Base-by-base conservation (phyloP, 177 flowering plant species). In the Vitis hybrid region DNA sequence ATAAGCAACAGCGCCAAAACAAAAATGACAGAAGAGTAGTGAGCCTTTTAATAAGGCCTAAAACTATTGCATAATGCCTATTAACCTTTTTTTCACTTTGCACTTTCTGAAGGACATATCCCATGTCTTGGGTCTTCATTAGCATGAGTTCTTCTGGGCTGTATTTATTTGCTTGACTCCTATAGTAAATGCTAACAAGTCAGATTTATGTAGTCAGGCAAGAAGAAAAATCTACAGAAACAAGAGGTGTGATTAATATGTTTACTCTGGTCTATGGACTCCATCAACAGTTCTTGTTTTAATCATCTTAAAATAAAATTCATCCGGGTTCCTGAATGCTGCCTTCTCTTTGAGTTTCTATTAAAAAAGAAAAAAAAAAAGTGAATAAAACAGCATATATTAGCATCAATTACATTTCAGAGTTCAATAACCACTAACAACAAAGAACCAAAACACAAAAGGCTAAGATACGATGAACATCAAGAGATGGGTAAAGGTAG, bases 41-140 rank as follows among this genome's bases (percentile, higher is more conserved):
- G 45, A 39, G 45, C 45, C 45, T 39, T 39, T 5, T 39, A 39
- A 39, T 39, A 39, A 39, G 8, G 8, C 45, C 45, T 39, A 5
- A 39, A 39, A 39, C 45, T 39, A 39, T 39, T 39, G 45, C 45
- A 39, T 22, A 66, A 51, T 0, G 68, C 21, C 21, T 13, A 48
- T n/a, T 61, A 51, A 87, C 98, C 85, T 90, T 90, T 68, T 87
- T 88, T 60, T 92, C 98, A 70, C 84, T 78, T 69, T 89, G 98
- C 74, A 86, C 14, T 72, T 87, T 88, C 82, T 94, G 98, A 64
- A 84, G 82, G 67, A 94, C 67, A 67, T 92, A 92, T 56, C 92
- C 97, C 5, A 85, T 84, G 73, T 94, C 97, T 79, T 92, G 97
- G 22, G 97, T 89, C 81, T 89, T 94, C 98, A 94, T 94, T 76